Evolutionary conservation across 148 eudicot species (phyloP).

Genomic region (Rhododendron ovatum): DNA sequence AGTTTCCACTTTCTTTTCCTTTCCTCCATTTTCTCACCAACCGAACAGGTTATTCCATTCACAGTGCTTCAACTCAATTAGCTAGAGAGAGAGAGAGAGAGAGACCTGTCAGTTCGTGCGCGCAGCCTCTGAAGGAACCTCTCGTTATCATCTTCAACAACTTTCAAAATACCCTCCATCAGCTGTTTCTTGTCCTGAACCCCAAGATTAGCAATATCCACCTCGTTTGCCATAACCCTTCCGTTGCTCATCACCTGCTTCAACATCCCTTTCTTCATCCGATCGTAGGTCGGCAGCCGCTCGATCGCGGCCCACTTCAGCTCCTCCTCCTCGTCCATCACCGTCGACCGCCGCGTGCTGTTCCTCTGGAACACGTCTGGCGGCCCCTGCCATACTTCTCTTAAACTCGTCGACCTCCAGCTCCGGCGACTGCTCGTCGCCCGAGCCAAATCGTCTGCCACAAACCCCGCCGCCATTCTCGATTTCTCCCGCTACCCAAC

Average conservation of each 20-base stretch:
- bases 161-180: slow-evolving; percentile 17
- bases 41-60: neutral
- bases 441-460: neutral
- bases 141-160: slow-evolving; percentile 33
- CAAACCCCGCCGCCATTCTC: neutral
- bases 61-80: neutral
- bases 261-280: slow-evolving; percentile 21
- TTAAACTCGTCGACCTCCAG: slow-evolving; percentile 13
- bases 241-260: slow-evolving; percentile 15
- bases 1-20: neutral
- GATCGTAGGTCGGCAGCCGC: slow-evolving; percentile 25
- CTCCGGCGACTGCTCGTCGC: neutral
- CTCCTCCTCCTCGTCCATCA: slow-evolving; percentile 26
- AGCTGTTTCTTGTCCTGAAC: slow-evolving; percentile 22
- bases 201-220: slow-evolving; percentile 22
- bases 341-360: neutral
- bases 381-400: slow-evolving; percentile 25
- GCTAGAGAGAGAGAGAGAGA: neutral
- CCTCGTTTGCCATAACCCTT: slow-evolving; percentile 14
- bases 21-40: neutral
- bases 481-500: neutral
- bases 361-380: slow-evolving; percentile 24
- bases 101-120: slow-evolving; percentile 19
- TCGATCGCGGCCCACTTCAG: slow-evolving; percentile 25
- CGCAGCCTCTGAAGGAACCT: slow-evolving; percentile 27